These are phyloP conservation scores for Cryptosporidium sp. DNA, from an alignment of 169 alveolate genomes.

Conservation along the genomic window DNA sequence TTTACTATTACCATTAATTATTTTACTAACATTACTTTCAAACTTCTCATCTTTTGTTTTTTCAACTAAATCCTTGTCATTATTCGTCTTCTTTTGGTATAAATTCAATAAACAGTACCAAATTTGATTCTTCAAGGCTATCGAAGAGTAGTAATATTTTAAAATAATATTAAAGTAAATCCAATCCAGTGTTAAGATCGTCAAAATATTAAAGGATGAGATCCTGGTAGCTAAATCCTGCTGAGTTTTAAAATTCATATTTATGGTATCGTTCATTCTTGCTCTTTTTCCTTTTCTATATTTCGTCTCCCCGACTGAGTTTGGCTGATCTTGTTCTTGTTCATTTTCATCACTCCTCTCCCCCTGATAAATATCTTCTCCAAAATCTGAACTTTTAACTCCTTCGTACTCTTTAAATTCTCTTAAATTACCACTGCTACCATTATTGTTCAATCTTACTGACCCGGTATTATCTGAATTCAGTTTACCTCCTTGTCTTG, in stretches of 20 bases:
- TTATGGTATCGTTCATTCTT: conserved; percentile 19
- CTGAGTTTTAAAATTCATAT: conserved; percentile 15
- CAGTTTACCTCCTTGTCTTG: background rate
- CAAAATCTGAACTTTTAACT: background rate
- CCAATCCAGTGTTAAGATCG: conserved; percentile 55
- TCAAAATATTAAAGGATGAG: conserved; percentile 18
- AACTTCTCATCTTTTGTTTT: background rate
- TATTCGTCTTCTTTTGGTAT: background rate
- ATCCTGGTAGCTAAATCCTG: conserved; percentile 40
- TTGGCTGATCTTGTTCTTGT: background rate
- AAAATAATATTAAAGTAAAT: background rate
- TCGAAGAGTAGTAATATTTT: background rate
- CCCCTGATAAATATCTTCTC: background rate
- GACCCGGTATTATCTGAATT: background rate
- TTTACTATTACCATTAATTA: too few species aligned
- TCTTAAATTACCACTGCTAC: background rate
- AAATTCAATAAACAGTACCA: background rate
- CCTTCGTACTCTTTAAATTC: background rate
- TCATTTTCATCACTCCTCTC: background rate
- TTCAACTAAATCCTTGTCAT: background rate
- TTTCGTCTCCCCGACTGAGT: background rate
- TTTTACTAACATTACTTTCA: background rate
- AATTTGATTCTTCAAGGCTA: conserved; percentile 6
- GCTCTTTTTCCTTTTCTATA: conserved; percentile 15
- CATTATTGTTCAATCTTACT: background rate